Evolutionary conservation across 1,284 basidiomycete species (phyloP).

Genomic region (Xerocomus minutiporus): DNA sequence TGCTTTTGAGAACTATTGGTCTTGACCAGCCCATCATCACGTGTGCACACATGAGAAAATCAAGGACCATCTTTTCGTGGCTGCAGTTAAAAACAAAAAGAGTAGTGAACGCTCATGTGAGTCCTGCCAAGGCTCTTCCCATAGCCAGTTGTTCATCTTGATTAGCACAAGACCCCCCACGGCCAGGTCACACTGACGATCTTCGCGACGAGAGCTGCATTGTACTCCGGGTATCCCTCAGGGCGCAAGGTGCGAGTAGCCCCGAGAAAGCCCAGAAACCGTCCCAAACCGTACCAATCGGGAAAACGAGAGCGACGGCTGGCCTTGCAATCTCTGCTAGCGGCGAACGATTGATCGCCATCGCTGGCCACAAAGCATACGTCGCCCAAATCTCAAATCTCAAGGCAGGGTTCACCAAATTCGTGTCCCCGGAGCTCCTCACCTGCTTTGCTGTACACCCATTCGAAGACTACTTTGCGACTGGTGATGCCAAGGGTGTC

Average conservation of each 20-base stretch:
- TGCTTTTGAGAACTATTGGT: constrained; percentile 70
- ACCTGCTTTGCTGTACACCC: constrained; percentile 90
- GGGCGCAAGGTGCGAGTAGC: constrained; percentile 42
- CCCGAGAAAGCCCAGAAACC: constrained; percentile 44
- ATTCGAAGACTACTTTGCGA: constrained; percentile 88
- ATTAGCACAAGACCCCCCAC: constrained; percentile 9
- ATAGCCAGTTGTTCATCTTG: constrained; percentile 5
- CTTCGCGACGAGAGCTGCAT: constrained; percentile 47
- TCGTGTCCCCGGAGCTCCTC: constrained; percentile 74
- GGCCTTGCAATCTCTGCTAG: constrained; percentile 72
- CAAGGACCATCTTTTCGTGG: constrained; percentile 67
- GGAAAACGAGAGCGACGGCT: constrained; percentile 64
- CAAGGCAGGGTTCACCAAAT: constrained; percentile 76
- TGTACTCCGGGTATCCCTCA: constrained; percentile 59
- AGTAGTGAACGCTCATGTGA: constrained; percentile 43
- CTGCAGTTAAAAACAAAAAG: constrained; percentile 51
- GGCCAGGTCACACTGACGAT: not conserved
- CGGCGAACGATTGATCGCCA: constrained; percentile 79
- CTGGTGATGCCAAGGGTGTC: constrained; percentile 83
- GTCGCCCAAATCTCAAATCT: constrained; percentile 59
- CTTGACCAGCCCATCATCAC: constrained; percentile 70
- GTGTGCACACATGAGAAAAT: constrained; percentile 66
- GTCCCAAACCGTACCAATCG: constrained; percentile 51
- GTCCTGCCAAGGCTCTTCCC: constrained; percentile 2
- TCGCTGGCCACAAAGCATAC: constrained; percentile 79